phyloP scores from a whole-genome alignment of 495 filamentous ascomycete genomes.

The Podospora pseudoanserina region DNA sequence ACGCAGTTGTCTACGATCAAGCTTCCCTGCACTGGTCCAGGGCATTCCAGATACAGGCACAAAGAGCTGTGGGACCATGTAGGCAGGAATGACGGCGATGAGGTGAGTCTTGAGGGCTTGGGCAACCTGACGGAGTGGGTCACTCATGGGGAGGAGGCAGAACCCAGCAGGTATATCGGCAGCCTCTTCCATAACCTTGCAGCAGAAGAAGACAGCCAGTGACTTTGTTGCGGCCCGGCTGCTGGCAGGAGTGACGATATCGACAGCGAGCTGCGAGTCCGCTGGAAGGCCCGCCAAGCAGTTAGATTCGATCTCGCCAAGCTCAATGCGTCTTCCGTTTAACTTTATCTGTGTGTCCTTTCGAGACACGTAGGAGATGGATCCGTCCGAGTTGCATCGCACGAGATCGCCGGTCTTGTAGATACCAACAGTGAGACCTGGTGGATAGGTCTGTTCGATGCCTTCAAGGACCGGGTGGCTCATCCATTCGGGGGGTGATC shows the following conservation, averaged over 20 bases:
- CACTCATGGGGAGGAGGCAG: constrained; percentile 17
- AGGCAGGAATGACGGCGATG: constrained; percentile 28
- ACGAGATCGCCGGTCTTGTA: constrained; percentile 56
- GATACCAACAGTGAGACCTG: constrained; percentile 17
- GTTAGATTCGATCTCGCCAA: constrained; percentile 36
- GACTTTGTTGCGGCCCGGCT: constrained; percentile 16
- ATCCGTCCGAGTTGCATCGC: constrained; percentile 44
- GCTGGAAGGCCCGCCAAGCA: constrained; percentile 12
- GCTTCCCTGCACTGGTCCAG: constrained; percentile 49
- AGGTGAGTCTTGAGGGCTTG: constrained; percentile 25
- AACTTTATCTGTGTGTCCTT: constrained; percentile 45
- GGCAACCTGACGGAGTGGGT: constrained; percentile 7
- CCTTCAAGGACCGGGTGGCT: constrained; percentile 33
- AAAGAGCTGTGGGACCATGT: constrained; percentile 58
- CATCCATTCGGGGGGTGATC: constrained; percentile 18
- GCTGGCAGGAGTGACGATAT: constrained; percentile 29
- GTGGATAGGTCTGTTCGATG: constrained; percentile 1
- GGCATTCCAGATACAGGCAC: constrained; percentile 53
- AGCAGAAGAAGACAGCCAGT: constrained; percentile 21
- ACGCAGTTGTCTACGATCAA: constrained; percentile 49
- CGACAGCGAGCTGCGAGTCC: constrained; percentile 24
- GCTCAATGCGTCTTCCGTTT: constrained; percentile 38
- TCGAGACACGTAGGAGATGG: constrained; percentile 29
- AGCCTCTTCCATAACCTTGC: not conserved
- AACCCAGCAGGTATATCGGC: constrained; percentile 4